Base-by-base conservation (phyloP, 805 yeast genomes). In the Yarrowia sp. region DNA sequence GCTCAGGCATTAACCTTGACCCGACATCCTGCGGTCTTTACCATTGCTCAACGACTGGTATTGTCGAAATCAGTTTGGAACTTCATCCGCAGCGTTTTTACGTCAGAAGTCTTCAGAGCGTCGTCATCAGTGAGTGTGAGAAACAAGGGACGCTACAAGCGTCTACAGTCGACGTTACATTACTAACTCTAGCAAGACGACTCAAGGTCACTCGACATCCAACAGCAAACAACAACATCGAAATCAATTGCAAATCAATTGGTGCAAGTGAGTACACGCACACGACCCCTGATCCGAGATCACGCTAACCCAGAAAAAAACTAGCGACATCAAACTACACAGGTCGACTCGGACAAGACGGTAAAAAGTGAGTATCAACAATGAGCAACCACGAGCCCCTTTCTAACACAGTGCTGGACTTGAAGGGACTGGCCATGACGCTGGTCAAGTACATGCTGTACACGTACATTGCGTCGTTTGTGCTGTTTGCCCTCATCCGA, bases 401-500 rank as follows among this genome's bases (percentile, higher is more conserved):
- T 14, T 4, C 61, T 55, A 44, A 58, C 64, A 5, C 42, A 58
- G 51, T 58, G 64, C 35, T 36, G 38, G 64, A 44, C 50, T n/a
- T 58, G 33, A 31, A 44, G 22, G 51, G 50, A 43, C 41, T 58
- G 43, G 28, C 35, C 51, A 36, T 44, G 64, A 58, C 64, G 43
- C 43, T 43, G 50, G 35, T 58, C 51, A 58, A 43, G 51, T 58
- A 58, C 51, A 33, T 58, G 51, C 35, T 58, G 42, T 58, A 58
- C 51, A 35, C 43, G 18, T 58, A 58, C 51, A 58, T 58, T 43
- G 39, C 51, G 35, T 71, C 80, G 33, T 74, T 77, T 31, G 74
- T 74, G 61, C 51, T 76, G 18, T 74, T 78, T 61, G 80, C 80
- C 17, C 66, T 76, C 41, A 67, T 78, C 17, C 73, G 80, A 13